Conservation (phyloP, 2,329 filamentous ascomycete genomes). For the Zymoseptoria pseudotritici region DNA sequence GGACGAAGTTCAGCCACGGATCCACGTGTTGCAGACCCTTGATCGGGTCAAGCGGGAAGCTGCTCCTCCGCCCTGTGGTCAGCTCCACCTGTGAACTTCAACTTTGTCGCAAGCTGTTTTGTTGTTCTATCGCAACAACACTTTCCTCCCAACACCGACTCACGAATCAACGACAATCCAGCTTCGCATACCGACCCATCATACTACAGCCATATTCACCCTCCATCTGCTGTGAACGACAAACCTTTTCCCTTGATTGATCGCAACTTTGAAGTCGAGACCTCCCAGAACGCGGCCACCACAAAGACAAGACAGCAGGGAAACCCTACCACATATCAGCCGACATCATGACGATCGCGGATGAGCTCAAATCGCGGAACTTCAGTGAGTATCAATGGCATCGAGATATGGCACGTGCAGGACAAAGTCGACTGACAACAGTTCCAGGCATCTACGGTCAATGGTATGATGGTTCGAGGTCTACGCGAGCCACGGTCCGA, state of each 20-base stretch:
- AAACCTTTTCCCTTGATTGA: neutral
- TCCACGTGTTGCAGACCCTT: neutral
- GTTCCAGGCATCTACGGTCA: slow-evolving; percentile 57
- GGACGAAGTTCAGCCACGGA: neutral
- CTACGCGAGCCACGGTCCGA: neutral
- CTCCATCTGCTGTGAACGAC: neutral
- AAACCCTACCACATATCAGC: neutral
- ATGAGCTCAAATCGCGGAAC: slow-evolving; percentile 58
- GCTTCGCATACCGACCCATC: neutral
- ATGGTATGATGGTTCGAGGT: slow-evolving; percentile 46
- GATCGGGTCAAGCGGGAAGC: neutral
- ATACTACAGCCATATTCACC: neutral
- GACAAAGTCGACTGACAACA: slow-evolving; percentile 3
- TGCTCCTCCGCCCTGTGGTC: neutral
- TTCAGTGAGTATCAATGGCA: slow-evolving; percentile 48
- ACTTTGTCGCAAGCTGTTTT: neutral
- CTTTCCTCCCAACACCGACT: neutral
- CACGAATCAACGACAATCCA: neutral
- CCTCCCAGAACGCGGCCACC: neutral
- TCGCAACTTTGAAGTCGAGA: too few relatives aligned
- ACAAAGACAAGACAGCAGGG: neutral
- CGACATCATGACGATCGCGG: slow-evolving; percentile 49
- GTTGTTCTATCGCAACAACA: neutral
- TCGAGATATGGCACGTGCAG: neutral
- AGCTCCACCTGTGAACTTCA: neutral